A percentile compares a stretch with the other conserved stretches of the same genome.
These are phyloP conservation scores for Piper betle DNA, from an alignment of 164 flowering plant genomes.

Conservation along the genomic window DNA sequence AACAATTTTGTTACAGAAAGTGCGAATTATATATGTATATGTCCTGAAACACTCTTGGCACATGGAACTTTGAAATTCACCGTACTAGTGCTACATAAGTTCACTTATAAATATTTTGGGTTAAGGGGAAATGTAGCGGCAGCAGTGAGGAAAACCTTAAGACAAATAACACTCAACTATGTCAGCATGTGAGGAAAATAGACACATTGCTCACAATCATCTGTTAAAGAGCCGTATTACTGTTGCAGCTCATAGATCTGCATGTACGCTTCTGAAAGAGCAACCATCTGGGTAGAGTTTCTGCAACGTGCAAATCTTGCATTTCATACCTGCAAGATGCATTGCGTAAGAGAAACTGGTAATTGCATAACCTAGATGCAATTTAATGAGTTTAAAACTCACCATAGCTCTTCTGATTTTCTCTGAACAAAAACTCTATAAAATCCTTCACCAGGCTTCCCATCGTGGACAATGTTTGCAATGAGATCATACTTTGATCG, in stretches of 20 bases:
- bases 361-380: neutral
- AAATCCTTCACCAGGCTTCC: slow-evolving; percentile 87
- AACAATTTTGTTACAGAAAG: too few relatives aligned
- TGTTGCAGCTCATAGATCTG: slow-evolving; percentile 97
- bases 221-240: too few relatives aligned
- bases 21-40: too few relatives aligned
- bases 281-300: slow-evolving; percentile 98
- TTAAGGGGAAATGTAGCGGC: too few relatives aligned
- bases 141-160: too few relatives aligned
- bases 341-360: neutral
- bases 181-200: too few relatives aligned
- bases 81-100: too few relatives aligned
- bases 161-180: too few relatives aligned
- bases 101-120: too few relatives aligned
- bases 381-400: neutral
- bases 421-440: slow-evolving; percentile 96
- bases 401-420: slow-evolving; percentile 97
- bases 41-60: too few relatives aligned
- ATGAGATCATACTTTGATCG: slow-evolving; percentile 85
- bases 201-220: too few relatives aligned
- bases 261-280: slow-evolving; percentile 93
- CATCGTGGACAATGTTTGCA: slow-evolving; percentile 96
- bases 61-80: too few relatives aligned
- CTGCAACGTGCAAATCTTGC: slow-evolving; percentile 96
- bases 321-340: slow-evolving; percentile 69